Base-by-base conservation (phyloP, 78 protist genomes). In the Pigoraptor vietnamica region DNA sequence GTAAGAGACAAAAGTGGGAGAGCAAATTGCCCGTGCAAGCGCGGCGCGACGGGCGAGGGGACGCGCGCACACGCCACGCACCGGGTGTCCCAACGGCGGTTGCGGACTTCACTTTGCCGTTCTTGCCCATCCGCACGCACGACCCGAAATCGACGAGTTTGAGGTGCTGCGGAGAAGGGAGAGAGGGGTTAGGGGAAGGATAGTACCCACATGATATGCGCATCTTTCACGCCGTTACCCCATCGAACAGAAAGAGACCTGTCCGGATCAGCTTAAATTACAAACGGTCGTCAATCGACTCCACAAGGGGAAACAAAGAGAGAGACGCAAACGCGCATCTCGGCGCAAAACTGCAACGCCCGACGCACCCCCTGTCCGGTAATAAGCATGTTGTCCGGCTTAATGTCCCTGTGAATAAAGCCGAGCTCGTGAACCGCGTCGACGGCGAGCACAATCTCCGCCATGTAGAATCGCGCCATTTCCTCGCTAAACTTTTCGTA, bases 131-230 rank as follows among this genome's bases (percentile, higher is more conserved):
- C 14, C 14, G 1, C 10, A 25, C 34, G n/a, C 84, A 79, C 84
- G 98, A 95, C 56, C 99, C 99, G 89, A 98, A 98, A 93, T 98
- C 99, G 6, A 97, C 96, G 37, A 98, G 94, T 86, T 96, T 96
- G 87, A 98, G 84, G 90, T 98, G 99, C 84, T 79, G n/a, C 34
- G n/a, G 84, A 25, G 32, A 25, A 79, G 6, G 34, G n/a, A 79
- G n/a, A 21, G 14, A 48, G 14, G 67, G 14, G 67, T 48, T 6
- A 48, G 67, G 6, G 67, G 14, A 48, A 48, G 67, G 6, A 48
- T 48, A 21, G 67, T 14, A 48, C 29, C 67, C 6, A 14, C 67
- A n/a, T n/a, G n/a, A n/a, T n/a, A n/a, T n/a, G n/a, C n/a, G n/a
- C n/a, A n/a, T n/a, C n/a, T n/a, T n/a, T n/a, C n/a, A n/a, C n/a